Base-by-base conservation (phyloP, 345 rosid species). In the Rhodamnia rubescens region DNA sequence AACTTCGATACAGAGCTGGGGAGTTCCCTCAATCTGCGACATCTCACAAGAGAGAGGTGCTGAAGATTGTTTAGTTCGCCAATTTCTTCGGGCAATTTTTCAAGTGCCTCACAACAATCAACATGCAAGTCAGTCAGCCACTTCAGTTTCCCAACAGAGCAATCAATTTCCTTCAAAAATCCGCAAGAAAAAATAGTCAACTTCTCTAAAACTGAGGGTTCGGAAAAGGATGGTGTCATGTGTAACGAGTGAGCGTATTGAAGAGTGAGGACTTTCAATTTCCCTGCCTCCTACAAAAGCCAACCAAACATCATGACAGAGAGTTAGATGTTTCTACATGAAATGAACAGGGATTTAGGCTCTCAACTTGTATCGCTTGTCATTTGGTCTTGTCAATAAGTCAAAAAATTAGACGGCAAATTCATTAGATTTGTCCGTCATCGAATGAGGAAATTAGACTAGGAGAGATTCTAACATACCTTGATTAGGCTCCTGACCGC, bases 1-100 rank as follows among this genome's bases (percentile, higher is more conserved):
- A 57, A 57, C 10, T 57, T 4, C 6, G 10, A 26, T 10, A 57
- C 0, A 24, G 61, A 57, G 61, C 10, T 3, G 3, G 61, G 61
- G 61, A 26, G 29, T 24, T 57, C 61, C 13, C 14, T 10, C 27
- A 55, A 22, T 5, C 5, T 55, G 15, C 1, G 0, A 2, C 64
- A 57, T 4, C 5, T 0, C 0, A 0, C 1, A 11, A 57, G 3
- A 26, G 64, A 26, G 64, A 57, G 64, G 64, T 26, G 29, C 64
- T 11, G 29, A 5, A 57, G 29, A 26, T 57, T 57, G 6, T 26
- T 26, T n/a, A 57, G 29, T 2, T 26, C 3, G 13, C 64, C 64
- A 57, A 57, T 57, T 57, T 57, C 7, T 26, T 57, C 64, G 11
- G 64, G 64, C 29, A 57, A 57, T 57, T 57, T 26, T 57, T 12